These are phyloP conservation scores for Pythium insidiosum DNA, from an alignment of 352 stramenopile genomes.

Conservation along the genomic window DNA sequence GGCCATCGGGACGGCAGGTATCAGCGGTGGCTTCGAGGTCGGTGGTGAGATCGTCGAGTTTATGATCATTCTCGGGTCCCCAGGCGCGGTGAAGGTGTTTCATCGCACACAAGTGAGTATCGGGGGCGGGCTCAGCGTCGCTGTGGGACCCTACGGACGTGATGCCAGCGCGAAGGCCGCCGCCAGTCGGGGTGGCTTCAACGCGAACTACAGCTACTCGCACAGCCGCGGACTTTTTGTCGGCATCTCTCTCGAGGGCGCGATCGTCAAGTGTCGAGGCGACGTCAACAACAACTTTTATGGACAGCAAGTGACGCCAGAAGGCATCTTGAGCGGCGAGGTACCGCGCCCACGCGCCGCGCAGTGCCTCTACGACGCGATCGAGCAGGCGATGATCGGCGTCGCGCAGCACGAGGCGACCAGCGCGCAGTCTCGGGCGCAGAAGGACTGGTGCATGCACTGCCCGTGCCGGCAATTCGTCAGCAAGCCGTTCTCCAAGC, in stretches of 20 bases:
- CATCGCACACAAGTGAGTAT: constrained; percentile 86
- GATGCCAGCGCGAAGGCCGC: constrained; percentile 76
- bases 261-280: constrained; percentile 84
- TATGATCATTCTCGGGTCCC: constrained; percentile 92
- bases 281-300: constrained; percentile 96
- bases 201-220: constrained; percentile 93
- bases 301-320: constrained; percentile 69
- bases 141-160: constrained; percentile 86
- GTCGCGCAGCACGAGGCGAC: constrained; percentile 53
- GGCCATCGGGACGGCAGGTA: constrained; percentile 89
- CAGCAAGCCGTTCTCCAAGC: constrained; percentile 63
- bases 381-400: constrained; percentile 57
- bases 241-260: constrained; percentile 90
- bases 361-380: constrained; percentile 72
- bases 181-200: constrained; percentile 58
- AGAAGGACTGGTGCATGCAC: constrained; percentile 27
- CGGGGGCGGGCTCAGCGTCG: constrained; percentile 87
- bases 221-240: constrained; percentile 91
- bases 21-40: constrained; percentile 81
- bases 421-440: constrained; percentile 8
- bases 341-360: constrained; percentile 51
- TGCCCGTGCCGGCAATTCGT: constrained; percentile 53
- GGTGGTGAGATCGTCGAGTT: constrained; percentile 92
- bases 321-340: constrained; percentile 61
- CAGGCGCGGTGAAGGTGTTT: constrained; percentile 89